Conservation (phyloP, 352 stramenopile species). For the Globisporangium apiculatum region DNA sequence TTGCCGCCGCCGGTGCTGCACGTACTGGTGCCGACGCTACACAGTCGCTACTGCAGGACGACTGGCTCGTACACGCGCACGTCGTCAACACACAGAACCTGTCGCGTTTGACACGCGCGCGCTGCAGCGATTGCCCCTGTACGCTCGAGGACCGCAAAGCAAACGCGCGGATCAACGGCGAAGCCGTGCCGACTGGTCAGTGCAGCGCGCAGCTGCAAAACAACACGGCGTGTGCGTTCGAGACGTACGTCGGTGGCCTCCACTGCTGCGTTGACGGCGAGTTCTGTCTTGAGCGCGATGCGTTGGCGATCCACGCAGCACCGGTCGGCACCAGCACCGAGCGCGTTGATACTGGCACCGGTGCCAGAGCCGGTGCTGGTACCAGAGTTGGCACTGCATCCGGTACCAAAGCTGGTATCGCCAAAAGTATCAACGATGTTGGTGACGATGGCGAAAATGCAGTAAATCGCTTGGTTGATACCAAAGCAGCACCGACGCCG, state of each 20-base stretch:
- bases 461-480: too few relatives aligned
- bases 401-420: too few relatives aligned
- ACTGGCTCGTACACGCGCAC: slow-evolving; percentile 6
- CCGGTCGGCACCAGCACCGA: background rate
- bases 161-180: slow-evolving; percentile 10
- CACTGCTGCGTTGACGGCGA: slow-evolving; percentile 10
- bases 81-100: slow-evolving; percentile 10
- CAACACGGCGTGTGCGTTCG: slow-evolving; percentile 10
- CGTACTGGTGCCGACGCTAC: background rate
- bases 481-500: background rate
- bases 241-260: slow-evolving; percentile 7
- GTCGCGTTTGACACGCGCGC: background rate
- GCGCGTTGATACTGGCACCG: background rate
- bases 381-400: too few relatives aligned
- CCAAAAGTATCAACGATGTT: too few relatives aligned
- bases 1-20: background rate
- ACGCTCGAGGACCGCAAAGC: slow-evolving; percentile 7
- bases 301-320: slow-evolving; percentile 2
- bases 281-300: slow-evolving; percentile 9
- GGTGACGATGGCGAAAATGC: too few relatives aligned
- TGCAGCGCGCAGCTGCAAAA: slow-evolving; percentile 8
- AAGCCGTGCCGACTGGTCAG: background rate
- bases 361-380: background rate
- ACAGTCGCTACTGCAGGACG: slow-evolving; percentile 1
- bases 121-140: slow-evolving; percentile 7